These are phyloP conservation scores for Chiua sp. DNA, from an alignment of 1,284 basidiomycete species.

Conservation along the genomic window DNA sequence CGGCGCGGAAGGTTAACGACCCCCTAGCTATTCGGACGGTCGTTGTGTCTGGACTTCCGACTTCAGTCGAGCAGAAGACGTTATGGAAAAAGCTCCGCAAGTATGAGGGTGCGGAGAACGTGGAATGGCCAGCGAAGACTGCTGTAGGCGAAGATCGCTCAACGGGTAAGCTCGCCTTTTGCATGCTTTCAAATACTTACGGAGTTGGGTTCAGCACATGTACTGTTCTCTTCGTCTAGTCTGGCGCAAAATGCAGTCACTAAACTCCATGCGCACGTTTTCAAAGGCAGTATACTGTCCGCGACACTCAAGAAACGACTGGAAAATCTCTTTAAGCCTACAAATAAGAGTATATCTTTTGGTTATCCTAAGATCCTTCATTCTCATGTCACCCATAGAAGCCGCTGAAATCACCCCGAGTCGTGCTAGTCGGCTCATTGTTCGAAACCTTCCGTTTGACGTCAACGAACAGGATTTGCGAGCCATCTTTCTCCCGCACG, in stretches of 20 bases:
- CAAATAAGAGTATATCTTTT: conserved; percentile 33
- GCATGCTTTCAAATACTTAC: conserved; percentile 19
- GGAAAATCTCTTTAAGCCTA: conserved; percentile 66
- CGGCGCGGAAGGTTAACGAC: conserved; percentile 55
- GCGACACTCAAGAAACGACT: conserved; percentile 92
- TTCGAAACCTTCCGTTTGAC: conserved; percentile 90
- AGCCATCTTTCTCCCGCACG: conserved; percentile 87
- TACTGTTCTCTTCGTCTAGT: conserved; percentile 76
- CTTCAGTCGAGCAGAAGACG: conserved; percentile 69
- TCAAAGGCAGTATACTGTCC: conserved; percentile 88
- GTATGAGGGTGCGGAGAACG: conserved; percentile 70
- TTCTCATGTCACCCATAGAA: conserved; percentile 32
- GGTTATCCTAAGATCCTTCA: neutral
- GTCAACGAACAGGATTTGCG: conserved; percentile 88
- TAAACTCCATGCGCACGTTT: conserved; percentile 94
- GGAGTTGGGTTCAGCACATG: conserved; percentile 59
- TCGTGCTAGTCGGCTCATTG: conserved; percentile 84
- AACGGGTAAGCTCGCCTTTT: conserved; percentile 32
- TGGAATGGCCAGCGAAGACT: conserved; percentile 71
- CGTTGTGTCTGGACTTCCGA: conserved; percentile 77
- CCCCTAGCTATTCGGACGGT: conserved; percentile 83
- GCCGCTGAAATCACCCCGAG: conserved; percentile 40
- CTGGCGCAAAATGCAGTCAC: conserved; percentile 76
- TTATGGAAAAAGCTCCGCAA: conserved; percentile 93
- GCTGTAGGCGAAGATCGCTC: conserved; percentile 47